Conservation (phyloP, 2,329 filamentous ascomycete species). For the Fusarium luffae region DNA sequence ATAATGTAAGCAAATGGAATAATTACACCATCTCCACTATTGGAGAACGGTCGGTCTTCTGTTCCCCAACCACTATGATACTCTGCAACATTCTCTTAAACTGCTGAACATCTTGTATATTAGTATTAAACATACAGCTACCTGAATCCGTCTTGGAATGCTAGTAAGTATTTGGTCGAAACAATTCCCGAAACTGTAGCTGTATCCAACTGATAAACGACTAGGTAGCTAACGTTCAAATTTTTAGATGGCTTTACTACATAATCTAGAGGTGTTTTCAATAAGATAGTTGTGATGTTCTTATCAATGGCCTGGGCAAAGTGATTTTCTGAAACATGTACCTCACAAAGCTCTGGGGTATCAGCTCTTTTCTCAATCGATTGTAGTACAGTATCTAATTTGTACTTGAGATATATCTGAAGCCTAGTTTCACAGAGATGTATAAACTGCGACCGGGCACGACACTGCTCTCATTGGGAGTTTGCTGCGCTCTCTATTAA, state of each 20-base stretch:
- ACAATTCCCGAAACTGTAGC: conserved; percentile 13
- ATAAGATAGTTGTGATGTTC: not conserved
- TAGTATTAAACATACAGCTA: no score
- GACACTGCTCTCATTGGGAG: no score
- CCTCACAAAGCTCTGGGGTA: not conserved
- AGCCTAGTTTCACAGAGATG: no score
- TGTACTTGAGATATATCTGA: conserved; percentile 10
- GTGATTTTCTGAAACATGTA: not conserved
- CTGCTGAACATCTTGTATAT: not conserved
- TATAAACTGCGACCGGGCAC: no score
- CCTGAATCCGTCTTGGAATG: no score
- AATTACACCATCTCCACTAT: not conserved
- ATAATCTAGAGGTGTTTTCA: conserved; percentile 23
- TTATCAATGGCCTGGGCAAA: not conserved
- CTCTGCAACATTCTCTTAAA: fast-evolving
- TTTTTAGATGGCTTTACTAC: conserved; percentile 24
- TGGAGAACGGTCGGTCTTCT: not conserved
- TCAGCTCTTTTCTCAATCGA: not conserved
- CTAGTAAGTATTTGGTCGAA: conserved; percentile 4
- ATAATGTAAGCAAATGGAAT: not conserved
- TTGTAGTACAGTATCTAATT: not conserved
- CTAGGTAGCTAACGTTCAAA: not conserved
- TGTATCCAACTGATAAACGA: conserved; percentile 13
- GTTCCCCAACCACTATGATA: no score
- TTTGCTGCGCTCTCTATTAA: no score